phyloP scores from a whole-genome alignment of 2,329 filamentous ascomycete species.

The Rutstroemia sp. region DNA sequence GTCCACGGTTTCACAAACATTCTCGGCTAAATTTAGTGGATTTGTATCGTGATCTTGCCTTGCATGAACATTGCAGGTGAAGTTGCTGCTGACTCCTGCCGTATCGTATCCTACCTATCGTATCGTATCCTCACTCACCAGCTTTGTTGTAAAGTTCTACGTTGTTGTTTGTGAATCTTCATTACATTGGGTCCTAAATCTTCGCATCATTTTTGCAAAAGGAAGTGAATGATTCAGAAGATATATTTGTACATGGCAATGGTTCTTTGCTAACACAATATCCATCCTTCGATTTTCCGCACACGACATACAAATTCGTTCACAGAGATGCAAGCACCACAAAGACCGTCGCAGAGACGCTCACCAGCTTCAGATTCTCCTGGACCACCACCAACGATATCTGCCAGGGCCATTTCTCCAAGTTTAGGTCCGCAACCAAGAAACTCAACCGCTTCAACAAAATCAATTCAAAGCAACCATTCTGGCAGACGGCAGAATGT shows the following conservation, averaged over 20 bases:
- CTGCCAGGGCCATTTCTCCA: constrained; percentile 53
- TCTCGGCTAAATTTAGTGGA: constrained; percentile 2
- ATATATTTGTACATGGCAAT: constrained; percentile 5
- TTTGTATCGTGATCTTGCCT: constrained; percentile 1
- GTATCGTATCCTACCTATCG: background rate
- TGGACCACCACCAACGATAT: constrained; percentile 46
- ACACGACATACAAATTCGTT: constrained; percentile 2
- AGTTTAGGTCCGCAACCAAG: constrained; percentile 46
- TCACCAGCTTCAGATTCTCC: constrained; percentile 55
- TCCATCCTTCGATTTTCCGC: background rate
- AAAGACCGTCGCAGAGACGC: constrained; percentile 51
- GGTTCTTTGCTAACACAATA: constrained; percentile 9
- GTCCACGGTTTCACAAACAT: constrained; percentile 1
- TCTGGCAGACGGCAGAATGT: constrained; percentile 47
- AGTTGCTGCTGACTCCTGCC: background rate
- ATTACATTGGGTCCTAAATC: too few species aligned
- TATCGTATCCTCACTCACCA: background rate
- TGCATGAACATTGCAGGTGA: background rate
- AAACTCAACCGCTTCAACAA: constrained; percentile 57
- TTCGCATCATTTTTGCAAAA: too few species aligned
- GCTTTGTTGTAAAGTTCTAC: too few species aligned
- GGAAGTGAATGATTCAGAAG: background rate
- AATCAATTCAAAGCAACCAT: constrained; percentile 45
- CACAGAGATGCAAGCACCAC: constrained; percentile 45
- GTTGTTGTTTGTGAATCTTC: too few species aligned